phyloP scores from a whole-genome alignment of 441 rosid species.

The Hura crepitans region DNA sequence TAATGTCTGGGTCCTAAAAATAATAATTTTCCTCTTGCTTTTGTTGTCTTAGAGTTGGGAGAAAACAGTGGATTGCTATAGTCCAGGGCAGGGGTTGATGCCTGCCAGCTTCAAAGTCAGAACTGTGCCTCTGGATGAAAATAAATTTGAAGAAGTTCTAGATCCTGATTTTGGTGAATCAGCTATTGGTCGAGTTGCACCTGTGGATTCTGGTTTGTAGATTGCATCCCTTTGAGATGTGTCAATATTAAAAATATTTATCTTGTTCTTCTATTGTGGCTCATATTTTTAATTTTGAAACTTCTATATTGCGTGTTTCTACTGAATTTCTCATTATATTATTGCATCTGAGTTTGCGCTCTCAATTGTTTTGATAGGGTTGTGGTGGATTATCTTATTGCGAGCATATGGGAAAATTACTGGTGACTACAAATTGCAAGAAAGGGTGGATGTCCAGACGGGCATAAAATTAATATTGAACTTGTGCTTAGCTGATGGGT shows the following conservation, averaged over 20 bases:
- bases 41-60: slow-evolving; percentile 71
- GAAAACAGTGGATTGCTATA: slow-evolving; percentile 95
- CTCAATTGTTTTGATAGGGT: slow-evolving; percentile 43
- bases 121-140: slow-evolving; percentile 62
- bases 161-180: slow-evolving; percentile 98
- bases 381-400: slow-evolving; percentile 94
- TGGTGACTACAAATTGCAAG: slow-evolving; percentile 84
- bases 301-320: slow-evolving; percentile 21
- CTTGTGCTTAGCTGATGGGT: slow-evolving; percentile 81
- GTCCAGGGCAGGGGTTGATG: slow-evolving; percentile 97
- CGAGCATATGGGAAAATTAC: slow-evolving; percentile 91
- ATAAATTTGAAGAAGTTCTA: slow-evolving; percentile 69
- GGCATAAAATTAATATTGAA: slow-evolving; percentile 80
- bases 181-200: slow-evolving; percentile 97
- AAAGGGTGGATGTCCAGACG: slow-evolving; percentile 88
- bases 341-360: slow-evolving; percentile 23
- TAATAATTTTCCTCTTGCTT: slow-evolving; percentile 10
- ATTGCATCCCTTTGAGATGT: slow-evolving; percentile 12
- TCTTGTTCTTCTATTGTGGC: neutral
- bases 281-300: neutral
- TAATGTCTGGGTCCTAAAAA: neutral
- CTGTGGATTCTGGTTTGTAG: slow-evolving; percentile 86
- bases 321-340: slow-evolving; percentile 15
- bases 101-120: slow-evolving; percentile 98
- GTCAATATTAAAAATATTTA: neutral